phyloP scores from a whole-genome alignment of 305 asterid genomes.

The Ajuga reptans region DNA sequence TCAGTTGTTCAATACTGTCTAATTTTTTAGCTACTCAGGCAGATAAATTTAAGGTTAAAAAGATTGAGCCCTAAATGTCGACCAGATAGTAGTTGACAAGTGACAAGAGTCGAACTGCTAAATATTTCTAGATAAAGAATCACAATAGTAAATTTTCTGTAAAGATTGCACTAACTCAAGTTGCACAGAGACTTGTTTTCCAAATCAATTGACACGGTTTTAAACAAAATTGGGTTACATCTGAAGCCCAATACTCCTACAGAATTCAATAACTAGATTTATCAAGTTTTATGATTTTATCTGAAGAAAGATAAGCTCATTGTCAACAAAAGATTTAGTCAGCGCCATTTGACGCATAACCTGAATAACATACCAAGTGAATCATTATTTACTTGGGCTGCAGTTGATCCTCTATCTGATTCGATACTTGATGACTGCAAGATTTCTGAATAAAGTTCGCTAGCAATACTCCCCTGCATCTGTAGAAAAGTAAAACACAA shows the following conservation, averaged over 20 bases:
- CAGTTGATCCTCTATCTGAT: slow-evolving; percentile 12
- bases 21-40: too few relatives aligned
- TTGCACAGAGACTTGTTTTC: too few relatives aligned
- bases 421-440: slow-evolving; percentile 28
- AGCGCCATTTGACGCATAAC: not conserved
- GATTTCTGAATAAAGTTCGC: slow-evolving; percentile 33
- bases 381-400: slow-evolving; percentile 9
- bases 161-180: too few relatives aligned
- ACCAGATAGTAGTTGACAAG: too few relatives aligned
- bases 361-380: slow-evolving; percentile 24
- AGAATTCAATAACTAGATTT: not conserved
- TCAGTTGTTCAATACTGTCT: too few relatives aligned
- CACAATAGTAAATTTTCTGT: too few relatives aligned
- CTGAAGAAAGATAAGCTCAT: not conserved
- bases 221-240: not conserved
- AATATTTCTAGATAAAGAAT: too few relatives aligned
- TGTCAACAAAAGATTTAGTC: not conserved
- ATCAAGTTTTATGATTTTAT: not conserved
- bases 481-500: not conserved
- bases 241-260: not conserved
- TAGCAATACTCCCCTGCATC: slow-evolving; percentile 32
- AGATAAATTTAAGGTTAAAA: too few relatives aligned
- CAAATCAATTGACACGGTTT: not conserved
- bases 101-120: too few relatives aligned
- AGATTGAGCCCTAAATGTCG: too few relatives aligned